Evolutionary conservation across 1,284 basidiomycete genomes (phyloP).

Genomic region (Naganishia albida): DNA sequence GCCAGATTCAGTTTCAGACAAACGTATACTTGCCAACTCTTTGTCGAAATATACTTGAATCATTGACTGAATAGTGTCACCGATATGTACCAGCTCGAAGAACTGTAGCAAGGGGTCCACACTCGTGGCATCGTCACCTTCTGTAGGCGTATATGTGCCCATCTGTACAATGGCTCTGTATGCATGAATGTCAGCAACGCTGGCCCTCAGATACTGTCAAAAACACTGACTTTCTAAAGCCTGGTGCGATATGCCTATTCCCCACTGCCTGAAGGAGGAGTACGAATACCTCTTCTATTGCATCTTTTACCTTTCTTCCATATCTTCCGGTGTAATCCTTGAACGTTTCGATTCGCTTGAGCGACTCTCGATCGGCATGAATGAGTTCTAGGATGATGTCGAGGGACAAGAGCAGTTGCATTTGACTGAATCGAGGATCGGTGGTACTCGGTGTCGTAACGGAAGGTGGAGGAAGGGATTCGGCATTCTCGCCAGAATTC

Average conservation of each 20-base stretch:
- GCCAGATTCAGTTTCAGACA: too few species aligned
- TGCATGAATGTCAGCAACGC: slow-evolving; percentile 6
- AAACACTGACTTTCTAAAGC: slow-evolving; percentile 71
- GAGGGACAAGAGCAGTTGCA: slow-evolving; percentile 86
- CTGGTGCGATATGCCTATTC: slow-evolving; percentile 78
- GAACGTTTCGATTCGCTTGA: slow-evolving; percentile 91
- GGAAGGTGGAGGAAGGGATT: neutral
- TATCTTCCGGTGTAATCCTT: slow-evolving; percentile 78
- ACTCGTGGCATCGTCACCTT: slow-evolving; percentile 71
- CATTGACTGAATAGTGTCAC: slow-evolving; percentile 96
- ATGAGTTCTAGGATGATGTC: slow-evolving; percentile 90
- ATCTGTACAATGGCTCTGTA: slow-evolving; percentile 80
- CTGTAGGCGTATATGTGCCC: slow-evolving; percentile 79
- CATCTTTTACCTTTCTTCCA: slow-evolving; percentile 77
- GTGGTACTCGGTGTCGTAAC: slow-evolving; percentile 4
- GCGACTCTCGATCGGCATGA: slow-evolving; percentile 82
- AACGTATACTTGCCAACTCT: slow-evolving; percentile 65
- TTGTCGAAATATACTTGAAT: slow-evolving; percentile 97
- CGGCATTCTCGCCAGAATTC: neutral
- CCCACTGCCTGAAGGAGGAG: slow-evolving; percentile 75
- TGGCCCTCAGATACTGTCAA: neutral
- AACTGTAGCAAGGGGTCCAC: slow-evolving; percentile 94
- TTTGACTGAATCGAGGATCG: slow-evolving; percentile 49
- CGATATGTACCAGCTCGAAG: slow-evolving; percentile 95
- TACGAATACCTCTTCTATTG: slow-evolving; percentile 89